Base-by-base conservation (phyloP, 2,329 filamentous ascomycete species). In the Sporothrix protearum region DNA sequence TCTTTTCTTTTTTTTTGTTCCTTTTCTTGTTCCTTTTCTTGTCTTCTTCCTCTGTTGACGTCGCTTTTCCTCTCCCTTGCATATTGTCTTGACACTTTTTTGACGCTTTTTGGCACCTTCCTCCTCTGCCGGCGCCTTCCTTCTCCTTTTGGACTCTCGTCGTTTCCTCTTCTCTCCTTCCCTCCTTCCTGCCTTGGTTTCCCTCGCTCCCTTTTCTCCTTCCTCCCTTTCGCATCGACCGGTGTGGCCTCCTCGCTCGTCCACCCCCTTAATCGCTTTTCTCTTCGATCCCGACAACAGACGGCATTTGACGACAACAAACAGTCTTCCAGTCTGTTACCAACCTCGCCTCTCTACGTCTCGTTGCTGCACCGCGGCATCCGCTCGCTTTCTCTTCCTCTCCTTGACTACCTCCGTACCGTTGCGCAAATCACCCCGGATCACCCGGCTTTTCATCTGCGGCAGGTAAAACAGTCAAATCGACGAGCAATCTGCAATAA, bases 171-270 rank as follows among this genome's bases (percentile, higher is more conserved):
- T n/a, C n/a, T 16, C 39, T 33, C 63, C 30, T 16, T 36, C 47
- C 16, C 28, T 51, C 64, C 10, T 22, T 39, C 25, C 19, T 36
- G 22, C n/a, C 25, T 51, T 53, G 28, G 10, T 51, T 45, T 22
- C 2, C 25, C 22, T 67, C 8, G 8, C 16, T 14, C 12, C 63
- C 25, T 22, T 30, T 16, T 45, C n/a, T 36, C 30, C 25, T 36
- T 36, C 30, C 47, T 51, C 61, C 36, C 16, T 39, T 22, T 45
- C 47, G 47, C 66, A 53, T 68, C 66, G 49, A 68, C 49, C 64
- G 25, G 64, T n/a, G 19, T 67, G 45, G 51, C 59, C 14, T 9
- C 14, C 5, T 14, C n/a, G n/a, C 33, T 25, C 39, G 30, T 19
- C 33, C 30, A 61, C 33, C 57, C 55, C 57, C 57, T 61, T 61